Evolutionary conservation across 495 filamentous ascomycete genomes (phyloP).

Genomic region (Penicillium dipodomyicola): DNA sequence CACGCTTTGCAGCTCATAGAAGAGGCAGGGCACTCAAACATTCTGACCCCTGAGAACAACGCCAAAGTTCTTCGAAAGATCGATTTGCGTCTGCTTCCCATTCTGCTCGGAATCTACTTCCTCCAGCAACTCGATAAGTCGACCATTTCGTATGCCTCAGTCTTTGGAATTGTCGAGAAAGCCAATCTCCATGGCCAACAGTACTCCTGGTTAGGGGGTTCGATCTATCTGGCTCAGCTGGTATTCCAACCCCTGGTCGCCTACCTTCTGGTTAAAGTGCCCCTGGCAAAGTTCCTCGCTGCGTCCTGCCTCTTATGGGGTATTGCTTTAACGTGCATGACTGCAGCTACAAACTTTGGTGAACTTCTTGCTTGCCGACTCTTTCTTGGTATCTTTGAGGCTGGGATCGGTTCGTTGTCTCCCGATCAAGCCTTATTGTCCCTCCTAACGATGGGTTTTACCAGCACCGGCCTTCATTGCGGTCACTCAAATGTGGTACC

Average conservation of each 20-base stretch:
- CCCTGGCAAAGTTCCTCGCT: slow-evolving; percentile 52
- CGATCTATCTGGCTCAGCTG: slow-evolving; percentile 52
- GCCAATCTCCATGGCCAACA: slow-evolving; percentile 47
- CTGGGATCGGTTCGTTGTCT: slow-evolving; percentile 38
- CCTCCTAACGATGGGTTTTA: slow-evolving; percentile 4
- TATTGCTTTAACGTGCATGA: slow-evolving; percentile 51
- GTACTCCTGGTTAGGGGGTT: slow-evolving; percentile 53
- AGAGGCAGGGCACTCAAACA: slow-evolving; percentile 36
- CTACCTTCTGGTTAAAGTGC: slow-evolving; percentile 40
- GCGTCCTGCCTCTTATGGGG: slow-evolving; percentile 62
- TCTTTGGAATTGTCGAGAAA: slow-evolving; percentile 49
- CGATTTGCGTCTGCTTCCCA: slow-evolving; percentile 53
- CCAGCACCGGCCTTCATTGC: slow-evolving; percentile 59
- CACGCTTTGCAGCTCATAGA: slow-evolving; percentile 47
- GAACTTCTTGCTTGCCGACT: slow-evolving; percentile 56
- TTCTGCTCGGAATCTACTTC: slow-evolving; percentile 43
- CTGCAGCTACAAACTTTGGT: slow-evolving; percentile 54
- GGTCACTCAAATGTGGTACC: slow-evolving; percentile 63
- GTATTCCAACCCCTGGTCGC: slow-evolving; percentile 43
- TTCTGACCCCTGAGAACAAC: slow-evolving; percentile 55
- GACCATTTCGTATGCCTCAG: slow-evolving; percentile 52
- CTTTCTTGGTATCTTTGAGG: slow-evolving; percentile 63
- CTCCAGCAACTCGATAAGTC: slow-evolving; percentile 59
- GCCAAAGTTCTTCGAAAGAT: slow-evolving; percentile 51
- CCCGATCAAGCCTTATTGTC: not conserved